Evolutionary conservation across 2,329 filamentous ascomycete genomes (phyloP).

Genomic region (Sarocladium kiliense): DNA sequence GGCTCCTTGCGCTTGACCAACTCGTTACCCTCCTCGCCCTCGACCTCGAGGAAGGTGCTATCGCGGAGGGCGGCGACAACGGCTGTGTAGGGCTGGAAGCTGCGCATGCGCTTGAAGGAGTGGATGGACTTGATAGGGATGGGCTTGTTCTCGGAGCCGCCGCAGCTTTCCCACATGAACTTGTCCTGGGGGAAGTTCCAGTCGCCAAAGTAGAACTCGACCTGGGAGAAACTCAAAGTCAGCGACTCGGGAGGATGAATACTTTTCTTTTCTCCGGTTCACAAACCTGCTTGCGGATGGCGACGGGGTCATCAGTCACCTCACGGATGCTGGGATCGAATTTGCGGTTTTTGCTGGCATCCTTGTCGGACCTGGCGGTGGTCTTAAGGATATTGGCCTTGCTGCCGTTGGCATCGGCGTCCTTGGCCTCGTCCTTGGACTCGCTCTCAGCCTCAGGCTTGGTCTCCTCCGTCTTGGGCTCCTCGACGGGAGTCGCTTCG

Average conservation of each 20-base stretch:
- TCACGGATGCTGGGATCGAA: slow-evolving; percentile 63
- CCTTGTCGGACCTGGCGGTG: slow-evolving; percentile 32
- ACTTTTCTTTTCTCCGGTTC: background rate
- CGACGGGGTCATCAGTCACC: slow-evolving; percentile 69
- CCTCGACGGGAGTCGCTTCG: slow-evolving; percentile 16
- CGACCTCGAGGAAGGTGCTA: slow-evolving; percentile 67
- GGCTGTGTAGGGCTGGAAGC: slow-evolving; percentile 82
- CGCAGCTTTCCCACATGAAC: slow-evolving; percentile 75
- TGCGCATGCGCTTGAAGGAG: slow-evolving; percentile 92
- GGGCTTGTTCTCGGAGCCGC: slow-evolving; percentile 74
- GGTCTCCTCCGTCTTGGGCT: slow-evolving; percentile 22
- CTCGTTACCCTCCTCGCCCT: slow-evolving; percentile 69
- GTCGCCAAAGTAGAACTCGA: slow-evolving; percentile 95
- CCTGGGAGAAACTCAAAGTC: slow-evolving; percentile 40
- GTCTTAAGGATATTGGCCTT: slow-evolving; percentile 38
- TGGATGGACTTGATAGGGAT: slow-evolving; percentile 73
- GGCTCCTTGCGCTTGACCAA: slow-evolving; percentile 71
- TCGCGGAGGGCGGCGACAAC: slow-evolving; percentile 79
- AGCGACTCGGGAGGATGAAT: background rate
- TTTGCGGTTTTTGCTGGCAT: slow-evolving; percentile 56
- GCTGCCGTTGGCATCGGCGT: slow-evolving; percentile 18
- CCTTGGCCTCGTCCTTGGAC: slow-evolving; percentile 18
- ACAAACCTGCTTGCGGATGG: slow-evolving; percentile 77
- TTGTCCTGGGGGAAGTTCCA: slow-evolving; percentile 86
- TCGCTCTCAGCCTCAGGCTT: slow-evolving; percentile 20